A percentile compares a stretch with the other conserved stretches of the same genome.
phyloP scores from a whole-genome alignment of 306 rosid species.

The Gastrolobium villosum region DNA sequence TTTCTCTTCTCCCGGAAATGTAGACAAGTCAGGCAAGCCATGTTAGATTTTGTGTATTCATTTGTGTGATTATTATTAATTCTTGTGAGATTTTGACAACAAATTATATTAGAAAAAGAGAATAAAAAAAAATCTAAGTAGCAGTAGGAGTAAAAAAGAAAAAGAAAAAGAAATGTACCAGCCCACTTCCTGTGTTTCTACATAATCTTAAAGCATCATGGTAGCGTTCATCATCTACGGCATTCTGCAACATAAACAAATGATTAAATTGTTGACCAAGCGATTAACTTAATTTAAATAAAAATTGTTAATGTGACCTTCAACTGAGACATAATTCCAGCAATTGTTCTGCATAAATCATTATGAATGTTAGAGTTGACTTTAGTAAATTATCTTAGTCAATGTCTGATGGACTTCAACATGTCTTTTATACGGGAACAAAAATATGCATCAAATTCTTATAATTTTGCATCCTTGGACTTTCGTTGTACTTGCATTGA shows the following conservation, averaged over 20 bases:
- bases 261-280: not conserved
- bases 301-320: slow-evolving; percentile 56
- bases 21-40: no score
- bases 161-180: slow-evolving; percentile 65
- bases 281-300: not conserved
- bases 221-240: slow-evolving; percentile 78
- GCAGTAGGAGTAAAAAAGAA: no score
- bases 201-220: slow-evolving; percentile 80
- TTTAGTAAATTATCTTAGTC: slow-evolving; percentile 1
- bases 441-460: slow-evolving; percentile 14
- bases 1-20: no score
- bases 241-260: slow-evolving; percentile 55
- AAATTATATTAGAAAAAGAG: no score
- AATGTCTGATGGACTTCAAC: not conserved
- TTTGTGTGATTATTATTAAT: no score
- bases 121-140: no score
- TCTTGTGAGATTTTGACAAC: no score
- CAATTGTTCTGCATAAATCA: slow-evolving; percentile 41
- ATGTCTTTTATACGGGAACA: not conserved
- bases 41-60: no score
- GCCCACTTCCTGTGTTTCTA: slow-evolving; percentile 78
- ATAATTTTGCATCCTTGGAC: slow-evolving; percentile 26
- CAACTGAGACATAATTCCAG: slow-evolving; percentile 75
- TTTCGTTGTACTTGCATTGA: not conserved
- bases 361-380: not conserved